Percentiles rank a stretch among this genome's conserved stretches.
Conservation (phyloP, 208 protist genomes). For the Plasmodiophora brassicae region DNA sequence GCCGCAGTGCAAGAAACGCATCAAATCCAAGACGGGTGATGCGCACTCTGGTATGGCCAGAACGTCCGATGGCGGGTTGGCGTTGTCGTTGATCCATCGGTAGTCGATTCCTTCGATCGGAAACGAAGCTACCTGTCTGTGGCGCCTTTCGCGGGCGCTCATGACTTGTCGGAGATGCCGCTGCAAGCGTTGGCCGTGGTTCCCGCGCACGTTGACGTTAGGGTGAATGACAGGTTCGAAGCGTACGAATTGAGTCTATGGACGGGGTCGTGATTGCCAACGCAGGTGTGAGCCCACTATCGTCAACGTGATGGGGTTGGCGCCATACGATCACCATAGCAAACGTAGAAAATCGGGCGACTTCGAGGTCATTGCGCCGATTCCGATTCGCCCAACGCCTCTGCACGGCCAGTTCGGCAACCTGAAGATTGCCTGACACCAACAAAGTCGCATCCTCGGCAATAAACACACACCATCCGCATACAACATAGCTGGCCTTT, state of each 20-base stretch:
- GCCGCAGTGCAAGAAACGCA: not conserved
- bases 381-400: not conserved
- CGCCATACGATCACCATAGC: conserved; percentile 14
- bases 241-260: too few species aligned
- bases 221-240: too few species aligned
- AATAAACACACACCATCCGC: not conserved
- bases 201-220: too few species aligned
- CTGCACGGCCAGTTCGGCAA: not conserved
- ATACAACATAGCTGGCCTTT: not conserved
- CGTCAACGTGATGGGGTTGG: not conserved
- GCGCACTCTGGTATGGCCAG: not conserved
- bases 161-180: too few species aligned
- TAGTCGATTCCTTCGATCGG: not conserved
- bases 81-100: not conserved
- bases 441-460: not conserved
- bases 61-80: not conserved
- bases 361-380: conserved; percentile 5
- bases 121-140: not conserved
- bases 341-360: not conserved
- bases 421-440: not conserved
- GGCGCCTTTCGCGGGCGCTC: not conserved
- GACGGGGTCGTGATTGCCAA: too few species aligned
- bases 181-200: too few species aligned
- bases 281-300: conserved; percentile 6
- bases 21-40: not conserved